Base-by-base conservation (phyloP, 1,284 basidiomycete species). In the Pisolithus thermaeus region DNA sequence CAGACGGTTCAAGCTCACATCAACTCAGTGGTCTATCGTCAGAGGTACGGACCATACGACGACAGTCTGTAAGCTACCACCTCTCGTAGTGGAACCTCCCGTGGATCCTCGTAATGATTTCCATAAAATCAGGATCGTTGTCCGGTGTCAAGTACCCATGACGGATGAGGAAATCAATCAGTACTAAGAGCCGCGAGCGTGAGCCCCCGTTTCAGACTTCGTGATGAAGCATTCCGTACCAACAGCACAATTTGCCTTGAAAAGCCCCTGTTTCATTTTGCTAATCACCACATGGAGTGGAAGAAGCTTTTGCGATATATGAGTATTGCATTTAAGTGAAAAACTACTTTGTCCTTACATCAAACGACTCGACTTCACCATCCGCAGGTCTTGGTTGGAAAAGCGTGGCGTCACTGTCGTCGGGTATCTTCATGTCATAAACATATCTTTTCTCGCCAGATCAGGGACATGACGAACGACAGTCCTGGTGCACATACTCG, bases 281-380 rank as follows among this genome's bases (percentile, higher is more conserved):
- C 67, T 52, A 3, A 82, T 65, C 7, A 90, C 74, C 35, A 76
- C 71, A 4, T 74, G 69, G 46, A 86, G 69, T 1, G 78, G 65
- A 27, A 87, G 69, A 35, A 90, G 70, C 89, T 91, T 47, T 44
- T 22, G 14, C 27, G 4, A 30, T 22, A 35, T 12, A 16, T 35
- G 1, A 40, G n/a, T 30, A 3, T 35, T 22, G 40, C n/a, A 30
- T 6, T 37, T 7, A 27, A 41, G 27, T 30, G 22, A 37, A 18
- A 39, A 39, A 23, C 22, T 11, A 14, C 38, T 27, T 28, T n/a
- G 2, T 28, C 22, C 69, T 53, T 51, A 87, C 89, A 72, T 87
- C 83, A 61, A 97, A 98, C 1, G 79, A 86, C 63, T 97, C 92
- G 4, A 97, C 95, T 66, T 98, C 96, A 30, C 90, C 93, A 59